phyloP scores from a whole-genome alignment of 2,329 filamentous ascomycete species.

The Simplicillium sp. region DNA sequence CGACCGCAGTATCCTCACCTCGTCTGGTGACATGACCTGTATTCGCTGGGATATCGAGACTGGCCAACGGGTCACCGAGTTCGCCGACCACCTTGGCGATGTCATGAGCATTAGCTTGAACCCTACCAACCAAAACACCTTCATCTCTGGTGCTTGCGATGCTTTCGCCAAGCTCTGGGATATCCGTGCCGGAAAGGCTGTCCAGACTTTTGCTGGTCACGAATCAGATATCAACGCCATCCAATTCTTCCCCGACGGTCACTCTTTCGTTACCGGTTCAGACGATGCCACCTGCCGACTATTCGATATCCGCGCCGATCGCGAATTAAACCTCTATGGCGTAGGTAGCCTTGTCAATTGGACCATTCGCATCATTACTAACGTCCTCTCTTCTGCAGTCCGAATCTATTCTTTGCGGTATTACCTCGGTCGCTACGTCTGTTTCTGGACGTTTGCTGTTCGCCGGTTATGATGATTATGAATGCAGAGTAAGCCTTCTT shows the following conservation, averaged over 20 bases:
- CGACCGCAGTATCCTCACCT: conserved; percentile 93
- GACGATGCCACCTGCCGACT: conserved; percentile 95
- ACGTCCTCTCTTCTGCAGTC: conserved; percentile 48
- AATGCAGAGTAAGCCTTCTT: conserved; percentile 77
- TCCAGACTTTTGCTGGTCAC: conserved; percentile 96
- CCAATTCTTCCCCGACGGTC: conserved; percentile 98
- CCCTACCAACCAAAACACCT: conserved; percentile 97
- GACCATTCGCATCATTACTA: conserved; percentile 3
- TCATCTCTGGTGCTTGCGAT: conserved; percentile 98
- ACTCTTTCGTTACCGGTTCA: conserved; percentile 95
- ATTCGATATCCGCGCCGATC: conserved; percentile 94
- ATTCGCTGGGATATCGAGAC: conserved; percentile 99
- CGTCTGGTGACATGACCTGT: conserved; percentile 98
- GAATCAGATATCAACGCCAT: conserved; percentile 99
- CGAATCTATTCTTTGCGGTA: conserved; percentile 93
- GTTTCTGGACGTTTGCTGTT: conserved; percentile 93
- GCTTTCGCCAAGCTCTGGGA: conserved; percentile 99
- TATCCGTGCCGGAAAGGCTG: conserved; percentile 94
- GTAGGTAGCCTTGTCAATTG: conserved; percentile 31
- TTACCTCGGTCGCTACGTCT: conserved; percentile 95
- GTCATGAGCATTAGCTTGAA: conserved; percentile 99
- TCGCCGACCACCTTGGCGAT: conserved; percentile 94
- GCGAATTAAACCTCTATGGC: conserved; percentile 61
- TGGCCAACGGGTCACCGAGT: conserved; percentile 93
- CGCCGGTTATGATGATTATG: conserved; percentile 96